Evolutionary conservation across 805 yeast species (phyloP).

Genomic region (Tetrapisispora iriomotensis): DNA sequence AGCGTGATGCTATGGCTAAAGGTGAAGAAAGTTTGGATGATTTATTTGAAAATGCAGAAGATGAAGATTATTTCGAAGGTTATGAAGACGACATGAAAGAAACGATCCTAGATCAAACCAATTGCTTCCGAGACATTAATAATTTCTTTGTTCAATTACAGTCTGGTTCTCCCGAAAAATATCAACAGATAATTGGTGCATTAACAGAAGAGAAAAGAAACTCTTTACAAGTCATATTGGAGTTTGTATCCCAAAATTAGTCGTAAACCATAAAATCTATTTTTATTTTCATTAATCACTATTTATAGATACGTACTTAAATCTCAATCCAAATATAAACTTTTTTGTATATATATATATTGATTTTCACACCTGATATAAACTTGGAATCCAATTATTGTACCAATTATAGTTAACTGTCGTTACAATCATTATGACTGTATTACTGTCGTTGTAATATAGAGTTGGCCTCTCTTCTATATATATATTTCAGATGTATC

Average conservation of each 20-base stretch:
- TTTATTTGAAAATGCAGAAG: constrained; percentile 14
- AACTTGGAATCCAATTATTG: too few relatives aligned
- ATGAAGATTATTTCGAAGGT: constrained; percentile 40
- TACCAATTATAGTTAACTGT: too few relatives aligned
- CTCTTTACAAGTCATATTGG: constrained; percentile 25
- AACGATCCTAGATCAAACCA: constrained; percentile 68
- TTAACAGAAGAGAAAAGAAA: constrained; percentile 24
- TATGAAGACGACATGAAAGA: constrained; percentile 73
- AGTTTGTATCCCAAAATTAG: constrained; percentile 24
- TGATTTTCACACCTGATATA: too few relatives aligned
- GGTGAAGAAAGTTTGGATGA: constrained; percentile 36
- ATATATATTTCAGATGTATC: background rate
- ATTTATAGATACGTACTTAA: too few relatives aligned
- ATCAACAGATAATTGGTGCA: constrained; percentile 28
- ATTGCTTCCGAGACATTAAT: constrained; percentile 57
- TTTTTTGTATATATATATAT: too few relatives aligned
- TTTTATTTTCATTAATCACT: too few relatives aligned
- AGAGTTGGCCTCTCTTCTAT: too few relatives aligned
- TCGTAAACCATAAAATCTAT: too few relatives aligned
- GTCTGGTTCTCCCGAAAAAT: constrained; percentile 36
- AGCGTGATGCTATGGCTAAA: constrained; percentile 50
- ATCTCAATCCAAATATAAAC: too few relatives aligned
- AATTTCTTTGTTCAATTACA: constrained; percentile 43
- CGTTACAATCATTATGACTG: too few relatives aligned
- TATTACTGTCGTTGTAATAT: too few relatives aligned